Evolutionary conservation across 2,329 filamentous ascomycete species (phyloP), one percentile per base, ranked within the genome.

Genomic region (Aspergillus puulaauensis): DNA sequence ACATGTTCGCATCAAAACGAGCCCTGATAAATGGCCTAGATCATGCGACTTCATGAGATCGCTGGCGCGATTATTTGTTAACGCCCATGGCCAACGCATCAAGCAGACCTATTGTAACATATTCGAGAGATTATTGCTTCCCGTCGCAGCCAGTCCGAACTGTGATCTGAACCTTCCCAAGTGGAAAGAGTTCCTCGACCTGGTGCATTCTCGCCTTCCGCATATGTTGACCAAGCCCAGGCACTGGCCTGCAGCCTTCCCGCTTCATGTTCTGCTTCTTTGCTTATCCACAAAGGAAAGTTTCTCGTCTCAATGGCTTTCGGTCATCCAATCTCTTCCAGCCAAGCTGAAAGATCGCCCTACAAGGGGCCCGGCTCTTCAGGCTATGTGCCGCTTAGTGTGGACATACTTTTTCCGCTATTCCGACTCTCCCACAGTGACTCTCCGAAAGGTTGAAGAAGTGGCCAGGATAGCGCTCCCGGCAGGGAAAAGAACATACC

Each of bases 61-160:
- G 0, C 78, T 99, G 31, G 92, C 90, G 6, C 89, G 86, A 52
- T 83, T 96, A 17, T 98, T 97, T 73, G 84, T 87, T 54, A 88
- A 86, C 65, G 90, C 91, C 4, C 93, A 97, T 68, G 95, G 95
- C 0, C 90, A 91, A 64, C 87, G 87, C 60, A 87, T 98, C 68
- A 99, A 99, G 74, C 90, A 93, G 65, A 91, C 93, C 0, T 99
- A 97, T 70, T 98, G 95, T 71, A 90, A 96, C 68, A 87, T 96
- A 21, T 84, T 99, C 52, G 91, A 96, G 67, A 89, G 90, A 64
- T 81, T 99, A 27, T 78, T 99, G 23, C 83, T 97, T 14, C 91
- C 93, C 1, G 88, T 99, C 51, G 93, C 93, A 14, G 90, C 90
- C 4, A 90, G 87, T 62, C 90, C 91, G 5, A 88, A 82, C 56